These are phyloP conservation scores for Talaromyces sp. DNA, from an alignment of 2,329 filamentous ascomycete genomes.

Conservation along the genomic window DNA sequence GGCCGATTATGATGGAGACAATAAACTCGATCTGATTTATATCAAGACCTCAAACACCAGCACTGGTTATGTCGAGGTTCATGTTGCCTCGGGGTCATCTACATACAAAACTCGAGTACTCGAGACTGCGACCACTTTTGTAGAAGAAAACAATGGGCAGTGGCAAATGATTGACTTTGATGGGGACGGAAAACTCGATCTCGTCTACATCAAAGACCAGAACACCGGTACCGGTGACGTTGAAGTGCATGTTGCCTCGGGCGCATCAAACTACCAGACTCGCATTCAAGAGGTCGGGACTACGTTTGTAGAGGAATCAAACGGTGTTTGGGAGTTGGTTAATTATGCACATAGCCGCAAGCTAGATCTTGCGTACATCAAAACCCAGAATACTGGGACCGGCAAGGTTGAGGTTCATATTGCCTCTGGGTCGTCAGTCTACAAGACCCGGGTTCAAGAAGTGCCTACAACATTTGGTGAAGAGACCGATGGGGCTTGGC, in stretches of 20 bases:
- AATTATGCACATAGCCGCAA: not conserved
- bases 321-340: constrained; percentile 6
- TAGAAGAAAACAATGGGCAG: constrained; percentile 10
- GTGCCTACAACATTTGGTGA: constrained; percentile 45
- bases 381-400: constrained; percentile 6
- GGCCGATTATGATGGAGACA: constrained; percentile 12
- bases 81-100: constrained; percentile 12
- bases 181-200: constrained; percentile 11
- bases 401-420: constrained; percentile 9
- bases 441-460: constrained; percentile 53
- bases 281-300: constrained; percentile 11
- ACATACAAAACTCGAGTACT: constrained; percentile 52
- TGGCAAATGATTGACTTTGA: constrained; percentile 14
- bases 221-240: constrained; percentile 13
- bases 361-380: constrained; percentile 9
- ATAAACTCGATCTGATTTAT: constrained; percentile 12
- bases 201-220: constrained; percentile 13
- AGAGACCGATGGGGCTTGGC: constrained; percentile 10
- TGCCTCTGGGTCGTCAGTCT: constrained; percentile 5
- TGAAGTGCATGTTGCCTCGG: constrained; percentile 14
- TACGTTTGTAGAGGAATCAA: constrained; percentile 8
- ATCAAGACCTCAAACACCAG: constrained; percentile 14
- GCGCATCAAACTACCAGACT: constrained; percentile 12
- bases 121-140: constrained; percentile 58
- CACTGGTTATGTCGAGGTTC: constrained; percentile 13